Evolutionary conservation across 331 rosid species (phyloP), one percentile per base, ranked within the genome.

Genomic region (Quercus phellos): DNA sequence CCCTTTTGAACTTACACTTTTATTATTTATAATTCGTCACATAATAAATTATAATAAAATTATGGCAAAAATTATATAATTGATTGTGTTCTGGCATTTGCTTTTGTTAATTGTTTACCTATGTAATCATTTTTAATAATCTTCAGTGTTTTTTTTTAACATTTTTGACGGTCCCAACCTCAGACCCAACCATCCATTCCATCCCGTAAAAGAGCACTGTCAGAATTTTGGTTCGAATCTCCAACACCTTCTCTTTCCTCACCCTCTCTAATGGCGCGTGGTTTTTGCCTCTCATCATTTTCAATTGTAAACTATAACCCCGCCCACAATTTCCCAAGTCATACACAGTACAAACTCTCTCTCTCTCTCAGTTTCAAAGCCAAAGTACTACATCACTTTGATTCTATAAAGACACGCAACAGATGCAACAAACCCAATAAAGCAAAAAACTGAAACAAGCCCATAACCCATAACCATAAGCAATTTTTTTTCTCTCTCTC

Each of bases 241-340:
- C 6, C 10, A n/a, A n/a, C 27, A 32, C 46, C 12, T 38, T 38
- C 5, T 11, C 16, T 1, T 12, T 12, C 58, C 53, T 38, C 34
- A 74, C 22, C 58, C 22, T 77, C 46, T 69, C 4, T 16, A 29
- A 3, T 46, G 63, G 83, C 86, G 88, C 88, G 86, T 85, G 77
- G 18, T 0, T 24, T 6, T 18, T 0, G 4, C 51, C 16, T 54
- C 43, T 50, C 77, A 74, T 30, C 55, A 70, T 26, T 50, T 27
- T 76, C 81, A 10, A 34, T 12, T 66, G 10, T 16, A 79, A 70
- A 22, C 74, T 68, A 38, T 0, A 38, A 79, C 74, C 78, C 81
- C 83, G 81, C 84, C 74, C 85, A 75, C 88, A 72, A 78, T 66
- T 78, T 73, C 81, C 83, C 51, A 75, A 71, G 69, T 75, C 74